phyloP scores from a whole-genome alignment of 75 land plant species.

The Selaginella moellendorffii region DNA sequence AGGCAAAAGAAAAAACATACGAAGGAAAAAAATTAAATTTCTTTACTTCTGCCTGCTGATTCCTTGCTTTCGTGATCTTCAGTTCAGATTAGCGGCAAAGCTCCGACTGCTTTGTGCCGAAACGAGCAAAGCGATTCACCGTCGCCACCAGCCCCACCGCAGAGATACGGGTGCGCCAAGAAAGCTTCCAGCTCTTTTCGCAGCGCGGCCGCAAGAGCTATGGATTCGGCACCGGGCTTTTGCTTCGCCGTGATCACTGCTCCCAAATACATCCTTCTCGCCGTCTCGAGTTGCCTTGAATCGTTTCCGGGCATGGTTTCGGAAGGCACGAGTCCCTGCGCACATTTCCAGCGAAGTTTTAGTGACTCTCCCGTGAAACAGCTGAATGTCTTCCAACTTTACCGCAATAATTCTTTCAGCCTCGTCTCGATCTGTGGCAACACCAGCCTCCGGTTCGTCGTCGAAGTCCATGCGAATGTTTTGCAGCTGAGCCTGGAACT shows the following conservation, averaged over 20 bases:
- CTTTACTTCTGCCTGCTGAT: no score
- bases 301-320: neutral
- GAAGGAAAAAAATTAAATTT: no score
- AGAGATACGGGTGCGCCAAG: neutral
- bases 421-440: neutral
- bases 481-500: slow-evolving; percentile 8
- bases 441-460: neutral
- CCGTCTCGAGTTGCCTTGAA: neutral
- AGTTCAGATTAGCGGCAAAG: no score
- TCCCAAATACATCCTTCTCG: slow-evolving; percentile 2
- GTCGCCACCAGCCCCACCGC: no score
- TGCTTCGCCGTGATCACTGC: neutral
- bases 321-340: neutral
- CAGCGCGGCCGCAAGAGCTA: neutral
- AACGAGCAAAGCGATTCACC: no score
- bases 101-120: no score
- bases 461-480: slow-evolving; percentile 8
- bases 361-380: neutral
- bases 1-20: no score
- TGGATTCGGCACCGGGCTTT: neutral
- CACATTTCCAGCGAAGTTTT: neutral
- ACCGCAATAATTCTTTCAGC: neutral
- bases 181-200: slow-evolving; percentile 1
- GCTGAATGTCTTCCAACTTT: neutral
- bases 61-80: no score